These are phyloP conservation scores for Trichosanthes truncata DNA, from an alignment of 306 rosid species.

Conservation along the genomic window DNA sequence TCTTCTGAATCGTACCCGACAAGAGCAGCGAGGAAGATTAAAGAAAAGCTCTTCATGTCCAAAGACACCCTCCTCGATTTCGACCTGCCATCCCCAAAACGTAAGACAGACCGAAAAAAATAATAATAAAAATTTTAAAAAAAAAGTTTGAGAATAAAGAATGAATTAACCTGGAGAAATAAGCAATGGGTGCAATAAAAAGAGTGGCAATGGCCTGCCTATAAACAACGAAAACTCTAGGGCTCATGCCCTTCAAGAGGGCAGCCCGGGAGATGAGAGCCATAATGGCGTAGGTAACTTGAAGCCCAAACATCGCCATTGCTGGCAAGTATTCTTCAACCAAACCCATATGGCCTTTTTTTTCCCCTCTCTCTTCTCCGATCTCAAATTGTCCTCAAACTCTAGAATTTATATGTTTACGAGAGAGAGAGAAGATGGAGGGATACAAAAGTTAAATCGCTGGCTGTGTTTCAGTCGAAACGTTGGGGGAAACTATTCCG, in stretches of 20 bases:
- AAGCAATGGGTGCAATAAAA: constrained; percentile 35
- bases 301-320: constrained; percentile 40
- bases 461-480: not conserved
- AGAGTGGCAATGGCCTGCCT: constrained; percentile 62
- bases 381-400: not conserved
- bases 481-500: not conserved
- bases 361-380: not conserved
- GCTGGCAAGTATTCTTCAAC: constrained; percentile 29
- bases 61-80: constrained; percentile 24
- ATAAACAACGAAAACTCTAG: constrained; percentile 48
- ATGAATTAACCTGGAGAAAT: constrained; percentile 17
- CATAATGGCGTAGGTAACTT: constrained; percentile 42
- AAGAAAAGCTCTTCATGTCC: constrained; percentile 33
- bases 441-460: not conserved
- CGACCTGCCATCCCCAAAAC: constrained; percentile 22
- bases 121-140: no score
- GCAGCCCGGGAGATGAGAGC: constrained; percentile 57
- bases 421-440: no score
- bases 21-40: constrained; percentile 46
- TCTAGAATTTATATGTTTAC: not conserved
- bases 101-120: not conserved
- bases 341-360: constrained; percentile 20
- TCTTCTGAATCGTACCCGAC: constrained; percentile 31
- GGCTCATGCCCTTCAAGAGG: constrained; percentile 52
- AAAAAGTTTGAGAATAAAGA: not conserved